Base-by-base conservation (phyloP, 805 yeast genomes). In the Ogataea wickerhamii region DNA sequence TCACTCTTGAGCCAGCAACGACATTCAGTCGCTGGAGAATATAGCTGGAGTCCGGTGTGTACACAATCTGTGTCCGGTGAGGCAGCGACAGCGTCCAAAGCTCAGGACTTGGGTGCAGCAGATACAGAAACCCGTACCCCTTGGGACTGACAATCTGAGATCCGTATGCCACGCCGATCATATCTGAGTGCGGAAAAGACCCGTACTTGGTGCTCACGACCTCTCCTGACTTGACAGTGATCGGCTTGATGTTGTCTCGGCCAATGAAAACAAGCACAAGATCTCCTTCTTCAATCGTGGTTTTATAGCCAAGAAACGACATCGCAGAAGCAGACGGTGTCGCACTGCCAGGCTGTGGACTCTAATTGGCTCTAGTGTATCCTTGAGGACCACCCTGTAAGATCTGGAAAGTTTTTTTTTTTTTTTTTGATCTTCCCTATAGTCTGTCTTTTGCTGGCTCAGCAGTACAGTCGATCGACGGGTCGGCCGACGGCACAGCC, bases 51-150 rank as follows among this genome's bases (percentile, higher is more conserved):
- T 93, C 99, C 7, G 95, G 95, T 0, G 97, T 85, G 58, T 93
- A 93, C 1, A 93, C 98, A 48, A 93, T 93, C 66, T 93, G 99
- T 0, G 99, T 93, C 61, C 99, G 73, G 58, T 93, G 99, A 2
- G 98, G 98, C 24, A 93, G 67, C 0, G 97, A 86, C n/a, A 87
- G 55, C 0, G 96, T 84, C 99, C 99, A 93, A 17, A 93, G 66
- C 61, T 93, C 99, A 0, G 99, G 89, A 0, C 95, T 82, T 1
- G 98, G 98, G 44, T 85, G 89, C 32, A 93, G 63, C 11, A 93
- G 67, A 56, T 91, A 95, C 34, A 93, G 77, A 56, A 88, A 93
- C 0, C 96, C 96, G 51, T 74, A 73, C 0, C 89, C 94, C 44
- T 76, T 77, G 11, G 73, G 64, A 25, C 74, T 62, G 3, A 88